Evolutionary conservation across 2,329 filamentous ascomycete species (phyloP), one percentile per base, ranked within the genome.

Genomic region (Penicillium sp.): DNA sequence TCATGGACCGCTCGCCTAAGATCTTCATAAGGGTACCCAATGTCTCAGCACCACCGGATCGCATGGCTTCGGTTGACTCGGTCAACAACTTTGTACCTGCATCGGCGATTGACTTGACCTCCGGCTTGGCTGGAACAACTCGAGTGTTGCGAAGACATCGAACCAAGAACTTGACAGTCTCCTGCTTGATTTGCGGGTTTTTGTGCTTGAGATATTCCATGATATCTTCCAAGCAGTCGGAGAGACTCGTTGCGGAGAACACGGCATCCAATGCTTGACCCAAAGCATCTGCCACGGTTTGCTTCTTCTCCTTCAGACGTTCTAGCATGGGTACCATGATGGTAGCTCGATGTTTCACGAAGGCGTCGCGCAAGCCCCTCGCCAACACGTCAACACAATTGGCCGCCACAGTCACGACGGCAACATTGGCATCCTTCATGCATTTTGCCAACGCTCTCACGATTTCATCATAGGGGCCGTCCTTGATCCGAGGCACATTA

Each of bases 401-500:
- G 2, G 93, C 94, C 6, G 95, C 93, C 59, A 94, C 87, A 1
- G 88, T 94, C 18, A 96, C 94, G 45, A 97, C 94, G 5, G 90
- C 88, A 61, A 99, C 88, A 68, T 99, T 99, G 63, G 95, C 94
- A 64, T 99, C 95, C 73, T 99, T 99, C 94, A 99, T 99, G 64
- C 85, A 90, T 74, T 97, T 99, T 42, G 94, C 93, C 49, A 97
- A 80, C 4, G 85, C 87, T 55, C 89, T 83, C 51, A 89, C 85
- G 61, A 97, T 81, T 64, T 97, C 93, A 69, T 87, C 84, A 67
- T 91, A 97, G 49, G 90, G 87, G 6, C 85, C 89, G 62, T 97
- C 93, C 71, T 96, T 95, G 71, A 99, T 96, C 56, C 87, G 84
- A 13, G 93, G 91, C 38, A 95, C 87, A 63, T 95, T 95, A 50